Base-by-base conservation (phyloP, 208 protist genomes). In the Borovskyia barvae region DNA sequence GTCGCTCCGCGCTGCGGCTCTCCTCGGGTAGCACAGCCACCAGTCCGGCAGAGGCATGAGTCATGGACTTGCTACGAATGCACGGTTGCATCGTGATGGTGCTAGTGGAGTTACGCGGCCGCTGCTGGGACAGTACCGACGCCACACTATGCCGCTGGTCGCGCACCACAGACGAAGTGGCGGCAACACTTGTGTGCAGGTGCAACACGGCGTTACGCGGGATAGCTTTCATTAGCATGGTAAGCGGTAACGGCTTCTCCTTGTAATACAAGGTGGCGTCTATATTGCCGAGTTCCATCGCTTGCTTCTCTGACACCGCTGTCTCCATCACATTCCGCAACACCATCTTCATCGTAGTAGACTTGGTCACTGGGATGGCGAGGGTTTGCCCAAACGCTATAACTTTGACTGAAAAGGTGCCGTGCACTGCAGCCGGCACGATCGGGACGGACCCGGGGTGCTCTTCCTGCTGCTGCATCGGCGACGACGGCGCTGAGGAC, bases 301-400 rank as follows among this genome's bases (percentile, higher is more conserved):
- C 58, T 11, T 59, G 40, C 40, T 58, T 54, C 24, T 47, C 43
- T 24, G 79, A 65, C 15, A 77, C 57, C 5, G 67, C 73, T 12
- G 82, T 26, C 52, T 80, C 75, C 29, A 74, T 71, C 15, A 86
- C 73, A 32, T 77, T 63, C 48, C 70, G 69, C 52, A 80, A 52
- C 14, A 90, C 56, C 2, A 76, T 69, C 8, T 54, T 53, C 40
- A 78, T 51, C 0, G 48, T 51, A 0, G 82, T 84, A 37, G 60
- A 36, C 3, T 47, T 43, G 17, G 75, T 76, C n/a, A 78, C 83
- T 1, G 79, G 66, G 1, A 90, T 22, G 28, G 53, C 51, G 48
- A 63, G 57, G 5, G 62, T 60, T 26, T 63, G 49, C 7, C 57
- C 60, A 33, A 64, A 63, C 3, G 60, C 52, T 26, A 62, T 64